Conservation (phyloP, 305 asterid species). For the Fraxinus angustifolia region DNA sequence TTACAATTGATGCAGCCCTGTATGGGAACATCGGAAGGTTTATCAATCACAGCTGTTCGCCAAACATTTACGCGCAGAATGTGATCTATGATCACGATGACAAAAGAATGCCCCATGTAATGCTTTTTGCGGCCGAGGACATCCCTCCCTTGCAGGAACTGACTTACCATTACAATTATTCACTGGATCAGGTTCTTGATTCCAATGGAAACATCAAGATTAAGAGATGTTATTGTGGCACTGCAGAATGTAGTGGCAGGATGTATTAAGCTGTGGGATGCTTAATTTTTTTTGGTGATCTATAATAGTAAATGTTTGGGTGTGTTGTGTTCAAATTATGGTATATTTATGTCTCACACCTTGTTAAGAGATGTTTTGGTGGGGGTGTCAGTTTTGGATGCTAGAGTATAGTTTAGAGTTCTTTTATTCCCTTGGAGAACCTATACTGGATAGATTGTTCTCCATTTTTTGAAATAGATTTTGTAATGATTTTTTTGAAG, state of each 20-base stretch:
- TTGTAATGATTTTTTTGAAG: background rate
- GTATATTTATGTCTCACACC: background rate
- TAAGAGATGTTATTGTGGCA: conserved; percentile 76
- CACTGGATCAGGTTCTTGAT: conserved; percentile 56
- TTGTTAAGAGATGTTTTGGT: background rate
- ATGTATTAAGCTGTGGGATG: conserved; percentile 48
- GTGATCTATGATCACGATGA: conserved; percentile 75
- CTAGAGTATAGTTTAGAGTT: background rate
- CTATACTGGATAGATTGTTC: background rate
- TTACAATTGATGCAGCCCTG: conserved; percentile 72
- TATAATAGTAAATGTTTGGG: background rate
- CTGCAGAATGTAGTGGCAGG: conserved; percentile 70
- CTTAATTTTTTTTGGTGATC: background rate
- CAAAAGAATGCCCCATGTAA: conserved; percentile 68
- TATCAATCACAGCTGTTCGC: conserved; percentile 84
- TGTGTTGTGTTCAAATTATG: background rate
- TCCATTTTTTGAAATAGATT: background rate
- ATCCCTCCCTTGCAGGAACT: conserved; percentile 85
- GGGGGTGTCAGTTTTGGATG: background rate
- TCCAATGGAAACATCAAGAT: conserved; percentile 68
- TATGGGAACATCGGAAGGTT: conserved; percentile 81
- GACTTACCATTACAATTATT: conserved; percentile 72
- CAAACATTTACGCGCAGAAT: conserved; percentile 81
- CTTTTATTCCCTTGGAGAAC: background rate
- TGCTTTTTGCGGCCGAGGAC: conserved; percentile 86